phyloP scores from a whole-genome alignment of 495 filamentous ascomycete species.

The Lichina pygmaea region DNA sequence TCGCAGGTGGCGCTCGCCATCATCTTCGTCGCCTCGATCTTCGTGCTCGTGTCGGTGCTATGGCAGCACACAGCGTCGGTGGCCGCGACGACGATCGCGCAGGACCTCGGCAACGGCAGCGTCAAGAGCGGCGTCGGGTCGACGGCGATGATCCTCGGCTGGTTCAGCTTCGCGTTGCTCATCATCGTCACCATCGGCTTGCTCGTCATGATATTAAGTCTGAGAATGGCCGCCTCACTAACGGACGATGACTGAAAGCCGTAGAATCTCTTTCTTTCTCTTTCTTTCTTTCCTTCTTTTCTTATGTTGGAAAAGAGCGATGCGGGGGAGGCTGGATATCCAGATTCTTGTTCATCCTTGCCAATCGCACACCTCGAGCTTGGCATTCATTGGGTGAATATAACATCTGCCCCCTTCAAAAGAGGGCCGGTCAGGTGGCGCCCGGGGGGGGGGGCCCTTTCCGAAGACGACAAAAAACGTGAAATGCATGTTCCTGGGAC shows the following conservation, averaged over 20 bases:
- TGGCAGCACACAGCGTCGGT: slow-evolving; percentile 24
- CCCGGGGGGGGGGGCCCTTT: too few species aligned
- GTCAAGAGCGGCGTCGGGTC: slow-evolving; percentile 7
- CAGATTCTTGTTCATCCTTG: too few species aligned
- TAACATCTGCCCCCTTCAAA: too few species aligned
- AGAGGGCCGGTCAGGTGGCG: too few species aligned
- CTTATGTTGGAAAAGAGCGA: too few species aligned
- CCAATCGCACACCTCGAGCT: too few species aligned
- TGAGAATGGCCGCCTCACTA: slow-evolving; percentile 1
- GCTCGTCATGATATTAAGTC: slow-evolving; percentile 6
- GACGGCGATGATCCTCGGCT: slow-evolving; percentile 6
- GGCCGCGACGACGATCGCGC: slow-evolving; percentile 5
- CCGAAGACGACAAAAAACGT: too few species aligned
- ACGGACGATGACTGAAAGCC: slow-evolving; percentile 3
- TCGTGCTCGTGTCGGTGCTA: slow-evolving; percentile 46
- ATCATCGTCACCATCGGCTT: slow-evolving; percentile 4
- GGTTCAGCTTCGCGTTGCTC: slow-evolving; percentile 6
- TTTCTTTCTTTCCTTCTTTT: too few species aligned
- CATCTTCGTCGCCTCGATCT: slow-evolving; percentile 55
- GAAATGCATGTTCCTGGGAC: too few species aligned
- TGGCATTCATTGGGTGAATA: too few species aligned
- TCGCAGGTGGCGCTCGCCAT: slow-evolving; percentile 50
- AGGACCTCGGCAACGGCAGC: slow-evolving; percentile 6
- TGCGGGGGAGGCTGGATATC: too few species aligned
- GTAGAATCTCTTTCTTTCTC: too few species aligned